phyloP scores from a whole-genome alignment of 441 rosid genomes.

The Brassica balearica region DNA sequence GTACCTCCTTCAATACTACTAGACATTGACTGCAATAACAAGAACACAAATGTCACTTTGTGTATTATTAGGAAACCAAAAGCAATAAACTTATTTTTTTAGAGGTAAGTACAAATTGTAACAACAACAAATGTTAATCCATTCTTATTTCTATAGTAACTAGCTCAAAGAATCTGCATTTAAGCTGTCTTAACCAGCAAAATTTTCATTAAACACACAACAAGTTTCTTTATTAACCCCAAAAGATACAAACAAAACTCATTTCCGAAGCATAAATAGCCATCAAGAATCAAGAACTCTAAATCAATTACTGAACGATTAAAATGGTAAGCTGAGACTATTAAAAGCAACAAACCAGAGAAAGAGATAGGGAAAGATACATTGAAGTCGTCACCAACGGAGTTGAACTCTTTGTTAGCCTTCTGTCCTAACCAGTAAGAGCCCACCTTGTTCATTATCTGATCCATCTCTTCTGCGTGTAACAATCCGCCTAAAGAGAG shows the following conservation, averaged over 20 bases:
- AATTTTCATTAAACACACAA: not conserved
- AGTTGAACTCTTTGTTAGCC: constrained; percentile 73
- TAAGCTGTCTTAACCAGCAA: not conserved
- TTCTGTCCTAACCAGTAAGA: constrained; percentile 69
- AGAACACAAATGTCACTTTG: not conserved
- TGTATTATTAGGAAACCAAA: not conserved
- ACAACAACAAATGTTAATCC: not conserved
- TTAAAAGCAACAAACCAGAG: constrained; percentile 12
- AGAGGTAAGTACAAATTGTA: constrained; percentile 3
- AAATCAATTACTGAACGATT: not conserved
- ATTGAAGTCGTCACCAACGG: constrained; percentile 75
- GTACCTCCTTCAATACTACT: constrained; percentile 88
- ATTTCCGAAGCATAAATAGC: not conserved
- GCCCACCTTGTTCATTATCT: constrained; percentile 73
- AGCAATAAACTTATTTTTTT: not conserved
- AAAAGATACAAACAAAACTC: not conserved
- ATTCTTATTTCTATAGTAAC: constrained; percentile 6
- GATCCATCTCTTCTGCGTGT: constrained; percentile 58
- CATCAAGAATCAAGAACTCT: not conserved
- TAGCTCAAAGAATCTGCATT: not conserved
- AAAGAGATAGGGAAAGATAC: constrained; percentile 41
- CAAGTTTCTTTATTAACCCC: not conserved
- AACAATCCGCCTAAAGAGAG: constrained; percentile 14
- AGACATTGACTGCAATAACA: constrained; percentile 64
- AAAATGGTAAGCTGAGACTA: not conserved